Evolutionary conservation across 306 rosid species (phyloP), one percentile per base, ranked within the genome.

Genomic region (Sicyos baderoa): DNA sequence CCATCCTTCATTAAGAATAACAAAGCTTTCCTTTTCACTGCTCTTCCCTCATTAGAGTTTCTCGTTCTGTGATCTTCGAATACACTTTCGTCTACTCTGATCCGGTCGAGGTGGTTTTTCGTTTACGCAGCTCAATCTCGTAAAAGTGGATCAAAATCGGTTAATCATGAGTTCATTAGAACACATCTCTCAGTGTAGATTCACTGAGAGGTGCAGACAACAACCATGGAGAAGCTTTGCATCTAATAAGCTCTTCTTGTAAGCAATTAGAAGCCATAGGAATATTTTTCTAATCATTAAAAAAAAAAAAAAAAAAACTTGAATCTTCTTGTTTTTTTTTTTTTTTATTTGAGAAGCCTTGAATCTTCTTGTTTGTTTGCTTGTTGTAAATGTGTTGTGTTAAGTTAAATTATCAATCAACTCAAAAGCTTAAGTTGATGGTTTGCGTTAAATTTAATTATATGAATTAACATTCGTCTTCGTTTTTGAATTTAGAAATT

Each of bases 1-100:
- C 75, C 21, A 70, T 58, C 60, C 85, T 73, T 60, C 89, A 19
- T 54, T 82, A 76, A 72, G 88, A 86, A 85, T 87, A 79, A 77
- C 76, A 23, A 56, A 71, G 40, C 16, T 16, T 58, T 57, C 57
- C 25, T 0, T 35, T 62, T 62, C 6, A 11, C 32, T 42, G 50
- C 69, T 18, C 51, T 37, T 62, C 10, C 29, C 51, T 40, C 2
- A 17, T 60, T 17, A n/a, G 9, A 40, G 29, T 63, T 40, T 63
- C 52, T 18, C 42, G 10, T 1, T 42, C 5, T 35, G 49, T 2
- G 52, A 63, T 63, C 69, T 42, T 25, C 10, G 5, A 5, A 37
- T 16, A 37, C 44, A 37, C 7, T 37, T 7, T 37, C 7, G 44
- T 37, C 7, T 37, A 37, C 44, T 5, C 44, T 37, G 44, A 37